These are phyloP conservation scores for Aspergillus nomiae DNA, from an alignment of 2,329 filamentous ascomycete genomes.

Conservation along the genomic window DNA sequence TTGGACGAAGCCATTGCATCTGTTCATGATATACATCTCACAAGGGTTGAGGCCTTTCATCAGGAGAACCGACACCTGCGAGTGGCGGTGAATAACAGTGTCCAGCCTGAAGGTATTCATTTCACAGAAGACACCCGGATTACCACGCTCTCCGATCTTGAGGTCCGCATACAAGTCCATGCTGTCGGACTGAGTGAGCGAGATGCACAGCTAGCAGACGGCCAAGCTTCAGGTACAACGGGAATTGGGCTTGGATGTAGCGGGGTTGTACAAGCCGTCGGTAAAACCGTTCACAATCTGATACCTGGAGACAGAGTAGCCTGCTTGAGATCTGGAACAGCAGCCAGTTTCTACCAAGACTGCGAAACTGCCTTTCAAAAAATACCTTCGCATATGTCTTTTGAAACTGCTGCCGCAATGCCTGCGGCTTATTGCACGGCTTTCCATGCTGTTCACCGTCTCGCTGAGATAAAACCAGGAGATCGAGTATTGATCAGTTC, in stretches of 20 bases:
- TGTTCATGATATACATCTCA: neutral
- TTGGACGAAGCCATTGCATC: slow-evolving; percentile 12
- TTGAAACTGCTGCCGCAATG: slow-evolving; percentile 26
- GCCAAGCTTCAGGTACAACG: neutral
- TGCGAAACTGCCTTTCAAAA: slow-evolving; percentile 21
- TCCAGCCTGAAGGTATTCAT: neutral
- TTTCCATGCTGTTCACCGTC: slow-evolving; percentile 20
- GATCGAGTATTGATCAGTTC: slow-evolving; percentile 35
- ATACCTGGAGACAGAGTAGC: slow-evolving; percentile 26
- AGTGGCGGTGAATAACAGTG: slow-evolving; percentile 1
- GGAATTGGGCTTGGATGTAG: slow-evolving; percentile 20
- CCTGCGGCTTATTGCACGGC: slow-evolving; percentile 26
- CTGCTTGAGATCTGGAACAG: slow-evolving; percentile 15
- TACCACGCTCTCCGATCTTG: neutral
- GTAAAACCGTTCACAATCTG: slow-evolving; percentile 17
- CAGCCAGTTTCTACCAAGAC: neutral
- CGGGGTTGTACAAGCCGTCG: slow-evolving; percentile 24
- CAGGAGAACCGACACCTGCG: slow-evolving; percentile 12
- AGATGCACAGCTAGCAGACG: neutral
- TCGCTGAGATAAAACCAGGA: slow-evolving; percentile 17
- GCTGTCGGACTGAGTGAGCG: neutral
- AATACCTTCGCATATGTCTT: slow-evolving; percentile 20
- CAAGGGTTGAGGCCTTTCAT: slow-evolving; percentile 17
- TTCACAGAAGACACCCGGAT: slow-evolving; percentile 21
- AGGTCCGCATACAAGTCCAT: neutral